Base-by-base conservation (phyloP, 2,329 filamentous ascomycete species). In the Pezicula rhizophila region DNA sequence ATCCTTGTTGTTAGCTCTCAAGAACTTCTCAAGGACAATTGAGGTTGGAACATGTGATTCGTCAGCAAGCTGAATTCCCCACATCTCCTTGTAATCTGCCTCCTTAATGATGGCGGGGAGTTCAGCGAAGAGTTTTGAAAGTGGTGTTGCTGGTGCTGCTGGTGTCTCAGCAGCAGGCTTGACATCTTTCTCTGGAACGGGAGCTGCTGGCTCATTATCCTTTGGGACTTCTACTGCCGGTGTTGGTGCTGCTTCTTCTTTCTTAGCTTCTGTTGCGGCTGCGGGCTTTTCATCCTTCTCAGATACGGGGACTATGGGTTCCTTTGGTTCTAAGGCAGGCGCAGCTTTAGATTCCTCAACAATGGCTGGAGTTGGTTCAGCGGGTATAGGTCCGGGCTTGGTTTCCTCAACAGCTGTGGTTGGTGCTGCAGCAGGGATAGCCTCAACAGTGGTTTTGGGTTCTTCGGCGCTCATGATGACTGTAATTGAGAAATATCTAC, bases 21-120 rank as follows among this genome's bases (percentile, higher is more conserved):
- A 79, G 71, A 91, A 96, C 73, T 96, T 97, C 66, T 95, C 89
- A 43, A 96, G 75, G 45, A 96, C 80, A 59, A 96, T 84, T 64
- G 87, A 84, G 42, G 87, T 90, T 47, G 87, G 87, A 46, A 91
- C 76, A 60, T 89, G 76, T 37, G 70, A 59, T 38, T 64, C 63
- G 35, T 60, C 53, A 18, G 46, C 33, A 40, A 96, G 79, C 28
- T 78, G 72, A 47, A 96, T 82, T 43, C 91, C 91, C 82, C 91
- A 97, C 77, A 96, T 87, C 74, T 96, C 90, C 45, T 71, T 70
- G 68, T 95, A 77, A 14, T 70, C 75, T 45, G 79, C 71, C 51
- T 75, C 72, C 43, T 71, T 68, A 51, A 82, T 67, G 52, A 90
- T 78, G 6, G 72, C 66, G 5, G 77, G 69, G 31, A 91, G 73